A percentile compares a stretch with the other conserved stretches of the same genome.
These are phyloP conservation scores for Starmerella sp. DNA, from an alignment of 805 yeast species.

Conservation along the genomic window DNA sequence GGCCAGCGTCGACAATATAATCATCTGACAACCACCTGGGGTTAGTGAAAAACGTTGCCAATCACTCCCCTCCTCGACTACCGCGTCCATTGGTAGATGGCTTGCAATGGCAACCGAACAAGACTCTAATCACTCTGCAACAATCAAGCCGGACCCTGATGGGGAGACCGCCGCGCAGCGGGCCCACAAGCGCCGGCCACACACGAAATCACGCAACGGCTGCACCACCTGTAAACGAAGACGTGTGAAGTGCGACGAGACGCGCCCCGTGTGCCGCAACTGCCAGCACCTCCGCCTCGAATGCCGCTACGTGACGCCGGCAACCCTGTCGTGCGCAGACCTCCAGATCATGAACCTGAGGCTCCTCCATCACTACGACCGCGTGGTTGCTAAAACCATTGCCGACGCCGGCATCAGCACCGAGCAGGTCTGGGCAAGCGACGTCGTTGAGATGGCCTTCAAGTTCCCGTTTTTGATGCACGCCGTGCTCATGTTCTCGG, in stretches of 20 bases:
- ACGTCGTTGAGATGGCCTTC: slow-evolving; percentile 81
- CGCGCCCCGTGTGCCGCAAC: slow-evolving; percentile 65
- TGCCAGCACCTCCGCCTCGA: slow-evolving; percentile 69
- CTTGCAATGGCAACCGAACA: slow-evolving; percentile 4
- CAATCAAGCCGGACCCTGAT: slow-evolving; percentile 5
- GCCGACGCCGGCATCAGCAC: slow-evolving; percentile 86
- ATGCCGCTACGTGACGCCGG: slow-evolving; percentile 47
- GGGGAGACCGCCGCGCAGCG: background rate
- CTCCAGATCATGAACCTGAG: slow-evolving; percentile 66
- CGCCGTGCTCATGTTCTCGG: slow-evolving; percentile 78
- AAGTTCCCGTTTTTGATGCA: slow-evolving; percentile 87
- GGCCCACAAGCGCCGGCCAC: slow-evolving; percentile 60
- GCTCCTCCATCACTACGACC: slow-evolving; percentile 77
- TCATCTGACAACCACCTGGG: slow-evolving; percentile 1
- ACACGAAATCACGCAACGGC: slow-evolving; percentile 78
- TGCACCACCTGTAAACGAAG: slow-evolving; percentile 82
- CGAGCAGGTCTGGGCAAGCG: slow-evolving; percentile 73
- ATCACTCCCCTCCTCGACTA: background rate
- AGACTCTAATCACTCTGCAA: background rate
- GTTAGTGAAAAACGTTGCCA: slow-evolving; percentile 3
- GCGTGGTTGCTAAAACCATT: slow-evolving; percentile 74
- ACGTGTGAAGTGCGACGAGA: slow-evolving; percentile 88
- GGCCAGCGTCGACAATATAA: background rate
- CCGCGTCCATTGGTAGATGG: background rate
- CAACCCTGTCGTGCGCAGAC: slow-evolving; percentile 27